Evolutionary conservation across 2,329 filamentous ascomycete species (phyloP).

Genomic region (Colletotrichum aenigma): DNA sequence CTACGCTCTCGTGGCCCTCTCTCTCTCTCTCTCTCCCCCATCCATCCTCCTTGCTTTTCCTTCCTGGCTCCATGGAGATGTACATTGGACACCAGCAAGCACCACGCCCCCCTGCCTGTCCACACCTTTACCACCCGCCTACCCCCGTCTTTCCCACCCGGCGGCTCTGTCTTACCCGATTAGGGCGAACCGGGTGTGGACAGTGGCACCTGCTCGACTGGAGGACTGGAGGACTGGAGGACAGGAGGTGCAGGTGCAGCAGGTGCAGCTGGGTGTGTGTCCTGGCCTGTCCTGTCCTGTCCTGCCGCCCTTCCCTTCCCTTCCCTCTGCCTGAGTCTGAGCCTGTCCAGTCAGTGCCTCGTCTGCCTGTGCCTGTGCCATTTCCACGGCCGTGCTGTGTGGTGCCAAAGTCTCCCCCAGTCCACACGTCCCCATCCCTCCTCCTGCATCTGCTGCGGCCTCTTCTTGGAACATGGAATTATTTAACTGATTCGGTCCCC

Average conservation of each 20-base stretch:
- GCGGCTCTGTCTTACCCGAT: conserved; percentile 9
- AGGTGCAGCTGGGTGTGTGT: background rate
- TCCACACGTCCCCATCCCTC: background rate
- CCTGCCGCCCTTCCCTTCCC: background rate
- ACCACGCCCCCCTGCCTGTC: background rate
- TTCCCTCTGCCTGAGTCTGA: background rate
- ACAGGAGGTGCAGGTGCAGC: background rate
- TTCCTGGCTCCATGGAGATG: background rate
- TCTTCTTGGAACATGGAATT: conserved; percentile 11
- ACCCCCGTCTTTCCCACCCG: conserved; percentile 3
- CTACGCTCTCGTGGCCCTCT: background rate
- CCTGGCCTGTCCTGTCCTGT: background rate
- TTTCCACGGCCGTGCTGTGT: background rate
- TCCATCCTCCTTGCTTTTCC: background rate
- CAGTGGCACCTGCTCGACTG: conserved; percentile 5
- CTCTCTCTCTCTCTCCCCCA: background rate
- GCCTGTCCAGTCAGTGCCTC: background rate
- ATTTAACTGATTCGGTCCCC: conserved; percentile 27
- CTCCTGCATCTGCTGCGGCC: background rate
- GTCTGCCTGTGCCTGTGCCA: conserved; percentile 1
- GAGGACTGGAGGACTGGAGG: background rate
- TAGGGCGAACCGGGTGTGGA: conserved; percentile 3
- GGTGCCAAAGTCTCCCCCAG: background rate
- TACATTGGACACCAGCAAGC: background rate
- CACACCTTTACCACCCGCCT: background rate